Conservation (phyloP, 2,329 filamentous ascomycete species). For the Clarireedia hainanense region DNA sequence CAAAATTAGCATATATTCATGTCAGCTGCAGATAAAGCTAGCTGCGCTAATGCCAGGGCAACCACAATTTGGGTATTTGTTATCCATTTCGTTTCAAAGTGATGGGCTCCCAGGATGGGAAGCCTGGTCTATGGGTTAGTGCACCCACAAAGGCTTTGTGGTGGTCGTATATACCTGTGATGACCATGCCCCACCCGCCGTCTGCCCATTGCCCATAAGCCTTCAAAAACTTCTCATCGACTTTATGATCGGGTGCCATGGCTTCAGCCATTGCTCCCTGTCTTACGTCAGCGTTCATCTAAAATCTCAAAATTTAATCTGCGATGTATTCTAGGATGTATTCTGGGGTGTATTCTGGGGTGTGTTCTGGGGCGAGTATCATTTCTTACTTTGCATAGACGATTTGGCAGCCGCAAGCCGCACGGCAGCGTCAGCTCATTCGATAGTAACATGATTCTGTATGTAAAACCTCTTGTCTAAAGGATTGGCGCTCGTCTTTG, state of each 20-base stretch:
- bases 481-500: not conserved
- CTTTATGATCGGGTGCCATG: constrained; percentile 36
- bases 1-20: not conserved
- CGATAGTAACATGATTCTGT: constrained; percentile 13
- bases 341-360: too few relatives aligned
- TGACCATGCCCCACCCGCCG: constrained; percentile 44
- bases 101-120: too few relatives aligned
- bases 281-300: not conserved
- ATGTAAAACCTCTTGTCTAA: not conserved
- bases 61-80: too few relatives aligned
- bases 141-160: too few relatives aligned
- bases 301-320: too few relatives aligned
- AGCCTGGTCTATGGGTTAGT: too few relatives aligned
- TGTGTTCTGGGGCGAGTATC: too few relatives aligned
- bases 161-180: constrained; percentile 33
- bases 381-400: constrained; percentile 35
- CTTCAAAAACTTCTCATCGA: constrained; percentile 34
- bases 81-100: too few relatives aligned
- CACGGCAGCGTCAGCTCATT: constrained; percentile 32
- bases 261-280: constrained; percentile 26
- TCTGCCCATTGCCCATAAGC: constrained; percentile 47
- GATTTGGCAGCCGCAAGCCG: constrained; percentile 48
- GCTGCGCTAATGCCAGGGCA: too few relatives aligned
- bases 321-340: too few relatives aligned
- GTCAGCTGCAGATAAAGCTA: too few relatives aligned